Conservation (phyloP, 805 yeast species). For the Metschnikowia cubensis region DNA sequence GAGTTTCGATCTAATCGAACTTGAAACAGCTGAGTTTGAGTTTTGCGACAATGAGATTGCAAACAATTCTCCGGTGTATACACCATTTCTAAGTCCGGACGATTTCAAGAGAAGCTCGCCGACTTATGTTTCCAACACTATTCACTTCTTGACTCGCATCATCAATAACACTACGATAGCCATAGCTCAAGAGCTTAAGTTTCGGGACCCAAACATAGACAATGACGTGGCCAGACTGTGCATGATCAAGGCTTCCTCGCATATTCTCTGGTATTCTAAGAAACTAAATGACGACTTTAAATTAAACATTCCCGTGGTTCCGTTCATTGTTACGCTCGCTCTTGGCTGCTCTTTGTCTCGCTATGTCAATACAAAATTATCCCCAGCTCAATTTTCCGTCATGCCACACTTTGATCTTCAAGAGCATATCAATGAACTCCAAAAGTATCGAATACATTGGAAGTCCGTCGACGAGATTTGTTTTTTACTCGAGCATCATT, state of each 20-base stretch:
- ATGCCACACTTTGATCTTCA: constrained; percentile 14
- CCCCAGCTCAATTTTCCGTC: background rate
- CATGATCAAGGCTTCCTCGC: constrained; percentile 22
- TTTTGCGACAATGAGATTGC: constrained; percentile 21
- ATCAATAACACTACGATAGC: constrained; percentile 26
- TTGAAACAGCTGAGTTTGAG: constrained; percentile 25
- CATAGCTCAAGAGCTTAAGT: constrained; percentile 25
- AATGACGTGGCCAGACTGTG: constrained; percentile 23
- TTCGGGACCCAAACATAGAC: constrained; percentile 21
- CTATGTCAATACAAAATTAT: background rate
- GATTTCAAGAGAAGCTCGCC: constrained; percentile 6
- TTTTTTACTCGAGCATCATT: constrained; percentile 12
- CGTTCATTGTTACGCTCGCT: constrained; percentile 9
- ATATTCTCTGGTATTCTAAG: constrained; percentile 24
- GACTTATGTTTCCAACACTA: constrained; percentile 17
- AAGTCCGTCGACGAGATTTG: constrained; percentile 28
- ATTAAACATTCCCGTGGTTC: constrained; percentile 24
- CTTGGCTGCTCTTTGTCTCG: constrained; percentile 2
- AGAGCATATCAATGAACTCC: constrained; percentile 20
- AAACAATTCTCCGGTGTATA: background rate
- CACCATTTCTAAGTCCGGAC: background rate
- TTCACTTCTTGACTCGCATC: constrained; percentile 26
- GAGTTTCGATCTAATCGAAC: constrained; percentile 24
- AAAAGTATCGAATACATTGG: constrained; percentile 22
- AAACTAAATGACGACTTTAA: constrained; percentile 18